These are phyloP conservation scores for Paramecium sonneborni DNA, from an alignment of 73 alveolate genomes.

Conservation along the genomic window DNA sequence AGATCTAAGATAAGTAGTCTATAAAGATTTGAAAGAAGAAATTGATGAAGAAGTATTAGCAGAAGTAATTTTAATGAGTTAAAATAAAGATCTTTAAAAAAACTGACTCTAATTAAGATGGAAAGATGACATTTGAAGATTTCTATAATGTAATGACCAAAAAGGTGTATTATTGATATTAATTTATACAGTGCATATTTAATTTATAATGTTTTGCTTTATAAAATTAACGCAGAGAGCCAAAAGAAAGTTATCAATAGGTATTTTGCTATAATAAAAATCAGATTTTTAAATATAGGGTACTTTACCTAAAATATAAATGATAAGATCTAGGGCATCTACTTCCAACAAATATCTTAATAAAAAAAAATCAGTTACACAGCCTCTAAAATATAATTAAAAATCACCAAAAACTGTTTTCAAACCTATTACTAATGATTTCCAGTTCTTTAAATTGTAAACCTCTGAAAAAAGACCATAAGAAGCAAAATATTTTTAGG, in stretches of 20 bases:
- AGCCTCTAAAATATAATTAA: not conserved
- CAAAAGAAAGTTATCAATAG: not conserved
- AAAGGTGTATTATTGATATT: conserved; percentile 49
- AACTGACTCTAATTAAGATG: conserved; percentile 48
- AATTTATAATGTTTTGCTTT: not conserved
- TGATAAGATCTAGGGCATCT: not conserved
- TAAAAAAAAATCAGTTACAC: not conserved
- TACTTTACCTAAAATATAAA: not conserved
- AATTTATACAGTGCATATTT: not conserved
- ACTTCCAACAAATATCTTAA: not conserved
- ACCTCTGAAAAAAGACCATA: too few relatives aligned
- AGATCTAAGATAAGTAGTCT: conserved; percentile 7
- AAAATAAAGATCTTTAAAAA: not conserved
- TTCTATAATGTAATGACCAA: conserved; percentile 42
- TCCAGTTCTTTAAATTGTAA: not conserved
- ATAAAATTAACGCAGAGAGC: not conserved
- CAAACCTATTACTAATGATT: not conserved
- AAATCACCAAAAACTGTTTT: not conserved
- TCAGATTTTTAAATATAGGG: not conserved
- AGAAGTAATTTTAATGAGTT: not conserved
- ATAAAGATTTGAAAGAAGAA: conserved; percentile 38
- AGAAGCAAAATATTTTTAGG: not conserved
- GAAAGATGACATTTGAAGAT: conserved; percentile 53
- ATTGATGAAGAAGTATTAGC: conserved; percentile 33
- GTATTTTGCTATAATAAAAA: not conserved